These are phyloP conservation scores for Tolypocladium sp. DNA, from an alignment of 2,329 filamentous ascomycete species.

Conservation along the genomic window DNA sequence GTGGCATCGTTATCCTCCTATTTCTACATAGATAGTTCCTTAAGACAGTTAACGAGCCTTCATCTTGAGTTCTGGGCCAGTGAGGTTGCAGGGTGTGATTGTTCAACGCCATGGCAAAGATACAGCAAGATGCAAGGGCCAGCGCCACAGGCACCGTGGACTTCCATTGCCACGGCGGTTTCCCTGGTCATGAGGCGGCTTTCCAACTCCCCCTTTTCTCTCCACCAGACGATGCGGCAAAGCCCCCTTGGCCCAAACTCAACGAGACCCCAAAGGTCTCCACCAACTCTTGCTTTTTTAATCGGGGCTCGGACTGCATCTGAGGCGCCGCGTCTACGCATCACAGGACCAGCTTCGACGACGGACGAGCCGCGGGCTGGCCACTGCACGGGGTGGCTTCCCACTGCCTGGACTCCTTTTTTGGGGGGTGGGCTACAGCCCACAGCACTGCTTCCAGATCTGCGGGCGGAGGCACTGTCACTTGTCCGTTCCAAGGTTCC, in stretches of 20 bases:
- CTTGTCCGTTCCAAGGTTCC: background rate
- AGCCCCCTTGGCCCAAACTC: background rate
- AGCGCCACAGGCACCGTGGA: background rate
- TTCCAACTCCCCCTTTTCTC: background rate
- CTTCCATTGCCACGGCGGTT: background rate
- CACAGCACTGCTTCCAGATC: background rate
- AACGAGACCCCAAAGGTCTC: background rate
- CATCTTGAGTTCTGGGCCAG: too few species aligned
- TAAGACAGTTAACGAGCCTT: too few species aligned
- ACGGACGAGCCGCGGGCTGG: background rate
- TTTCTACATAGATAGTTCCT: too few species aligned
- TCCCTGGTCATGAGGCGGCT: background rate
- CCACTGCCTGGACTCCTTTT: background rate
- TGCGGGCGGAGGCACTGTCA: background rate
- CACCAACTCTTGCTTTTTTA: background rate
- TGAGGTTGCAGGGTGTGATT: too few species aligned
- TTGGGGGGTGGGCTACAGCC: background rate
- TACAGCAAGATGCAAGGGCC: too few species aligned
- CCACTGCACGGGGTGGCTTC: background rate
- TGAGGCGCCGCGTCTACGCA: background rate
- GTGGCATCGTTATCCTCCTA: too few species aligned
- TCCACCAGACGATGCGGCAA: background rate
- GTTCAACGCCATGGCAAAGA: too few species aligned
- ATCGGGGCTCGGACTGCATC: background rate
- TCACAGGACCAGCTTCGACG: background rate